Base-by-base conservation (phyloP, 176 grass and related monocot species). In the Areca catechu region DNA sequence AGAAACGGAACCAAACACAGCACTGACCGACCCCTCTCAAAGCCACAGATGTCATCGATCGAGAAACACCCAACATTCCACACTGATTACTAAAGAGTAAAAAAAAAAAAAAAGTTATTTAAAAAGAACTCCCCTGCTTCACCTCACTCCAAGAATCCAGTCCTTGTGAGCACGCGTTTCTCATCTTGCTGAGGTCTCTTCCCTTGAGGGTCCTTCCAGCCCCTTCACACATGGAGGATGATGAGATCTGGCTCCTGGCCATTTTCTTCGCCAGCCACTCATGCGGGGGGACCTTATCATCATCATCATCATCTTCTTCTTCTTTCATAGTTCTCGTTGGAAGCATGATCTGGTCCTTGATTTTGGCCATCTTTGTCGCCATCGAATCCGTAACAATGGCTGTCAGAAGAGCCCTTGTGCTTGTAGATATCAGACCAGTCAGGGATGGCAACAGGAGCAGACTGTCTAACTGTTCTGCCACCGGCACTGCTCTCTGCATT, bases 141-240 rank as follows among this genome's bases (percentile, higher is more conserved):
- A 43, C 34, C 1, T 29, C 65, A 55, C 58, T 84, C 81, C 4
- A 84, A 24, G 67, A 84, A 84, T 19, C 75, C 81, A 69, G 81
- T 84, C 71, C 71, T 84, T 34, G 81, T 68, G 56, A 84, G 81
- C 28, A 84, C 81, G 80, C 62, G 56, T 78, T 76, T 62, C 80
- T 69, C 54, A 78, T 69, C 51, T 74, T 73, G 57, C 81, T 78
- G n/a, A 84, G 74, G 53, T 84, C 81, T 63, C 81, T 84, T 20
- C 81, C 81, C 76, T 84, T 78, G 28, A 84, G 74, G 5, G 74
- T 84, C 67, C 75, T 69, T 25, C 81, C 75, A 7, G 75, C 74
- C 4, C 81, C 81, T 68, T 83, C 80, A 20, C 74, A 83, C 25
- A 83, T 75, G 16, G 80, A 83, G 69, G 63, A 74, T 18, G 80